Percentiles rank a stretch among this genome's conserved stretches.
phyloP scores from a whole-genome alignment of 345 rosid species.

The Pelargonium nanum region DNA sequence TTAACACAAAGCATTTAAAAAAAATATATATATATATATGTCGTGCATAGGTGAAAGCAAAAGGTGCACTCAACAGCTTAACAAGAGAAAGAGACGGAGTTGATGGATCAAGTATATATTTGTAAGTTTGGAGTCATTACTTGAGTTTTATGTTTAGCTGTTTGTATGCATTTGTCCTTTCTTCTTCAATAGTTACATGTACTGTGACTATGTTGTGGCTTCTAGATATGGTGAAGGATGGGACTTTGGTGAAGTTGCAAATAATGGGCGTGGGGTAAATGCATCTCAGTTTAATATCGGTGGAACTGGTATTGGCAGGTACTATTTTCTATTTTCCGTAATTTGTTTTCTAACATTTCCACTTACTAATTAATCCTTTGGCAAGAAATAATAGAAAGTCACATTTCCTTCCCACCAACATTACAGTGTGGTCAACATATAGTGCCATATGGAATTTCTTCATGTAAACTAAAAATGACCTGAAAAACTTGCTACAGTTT shows the following conservation, averaged over 20 bases:
- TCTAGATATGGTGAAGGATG: conserved; percentile 95
- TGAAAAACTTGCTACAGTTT: too few relatives aligned
- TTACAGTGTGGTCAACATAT: not conserved
- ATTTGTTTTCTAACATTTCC: not conserved
- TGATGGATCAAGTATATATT: conserved; percentile 67
- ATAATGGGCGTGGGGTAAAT: conserved; percentile 85
- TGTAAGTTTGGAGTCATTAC: conserved; percentile 35
- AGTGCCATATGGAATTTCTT: too few relatives aligned
- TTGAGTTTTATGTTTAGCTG: conserved; percentile 2
- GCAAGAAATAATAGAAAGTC: too few relatives aligned
- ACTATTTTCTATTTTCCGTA: conserved; percentile 8
- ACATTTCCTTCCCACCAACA: not conserved
- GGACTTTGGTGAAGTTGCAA: conserved; percentile 98
- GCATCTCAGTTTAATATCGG: conserved; percentile 69
- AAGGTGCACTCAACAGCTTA: conserved; percentile 47
- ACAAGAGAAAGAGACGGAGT: conserved; percentile 66
- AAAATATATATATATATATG: too few relatives aligned
- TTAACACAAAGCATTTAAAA: too few relatives aligned
- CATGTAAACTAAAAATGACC: too few relatives aligned
- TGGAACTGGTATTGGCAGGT: conserved; percentile 95
- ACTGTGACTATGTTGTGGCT: not conserved
- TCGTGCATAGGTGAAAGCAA: conserved; percentile 56
- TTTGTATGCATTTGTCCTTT: not conserved
- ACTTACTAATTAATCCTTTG: not conserved
- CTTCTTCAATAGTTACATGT: conserved; percentile 1